phyloP scores from a whole-genome alignment of 2,329 filamentous ascomycete species.

The Dothiorella sarmentorum region DNA sequence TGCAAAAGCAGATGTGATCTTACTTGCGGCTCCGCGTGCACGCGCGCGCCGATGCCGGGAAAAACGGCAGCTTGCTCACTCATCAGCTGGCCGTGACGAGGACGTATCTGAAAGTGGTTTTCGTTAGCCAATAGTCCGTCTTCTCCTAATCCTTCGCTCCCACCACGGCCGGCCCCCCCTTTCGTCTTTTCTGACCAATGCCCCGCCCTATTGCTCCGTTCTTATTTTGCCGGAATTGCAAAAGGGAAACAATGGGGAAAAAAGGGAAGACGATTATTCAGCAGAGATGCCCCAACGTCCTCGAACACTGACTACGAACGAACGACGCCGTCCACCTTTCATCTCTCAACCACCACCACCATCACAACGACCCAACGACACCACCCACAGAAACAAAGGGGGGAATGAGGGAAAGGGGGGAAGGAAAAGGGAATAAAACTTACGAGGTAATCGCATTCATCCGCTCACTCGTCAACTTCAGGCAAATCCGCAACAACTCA shows the following conservation, averaged over 20 bases:
- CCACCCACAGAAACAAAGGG: neutral
- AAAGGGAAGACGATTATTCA: neutral
- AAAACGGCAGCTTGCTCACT: too few species aligned
- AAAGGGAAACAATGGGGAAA: neutral
- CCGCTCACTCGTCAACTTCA: slow-evolving; percentile 91
- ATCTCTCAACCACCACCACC: too few species aligned
- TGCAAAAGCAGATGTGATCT: too few species aligned
- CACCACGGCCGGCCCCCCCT: neutral
- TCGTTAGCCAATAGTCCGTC: slow-evolving; percentile 13
- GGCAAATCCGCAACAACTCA: slow-evolving; percentile 79
- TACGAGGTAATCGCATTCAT: slow-evolving; percentile 69
- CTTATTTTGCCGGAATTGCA: too few species aligned
- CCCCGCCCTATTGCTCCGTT: too few species aligned
- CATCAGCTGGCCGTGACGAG: slow-evolving; percentile 41
- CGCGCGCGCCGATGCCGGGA: neutral
- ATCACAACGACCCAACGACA: too few species aligned
- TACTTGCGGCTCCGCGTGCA: neutral
- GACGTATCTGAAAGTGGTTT: slow-evolving; percentile 32
- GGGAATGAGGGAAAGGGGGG: neutral
- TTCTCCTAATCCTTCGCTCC: neutral
- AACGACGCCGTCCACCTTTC: neutral
- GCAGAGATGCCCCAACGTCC: too few species aligned
- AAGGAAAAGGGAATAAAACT: slow-evolving; percentile 27
- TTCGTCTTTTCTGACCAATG: neutral
- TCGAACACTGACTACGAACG: too few species aligned